phyloP scores from a whole-genome alignment of 768 basidiomycete species.

The Gelatoporia subvermispora region DNA sequence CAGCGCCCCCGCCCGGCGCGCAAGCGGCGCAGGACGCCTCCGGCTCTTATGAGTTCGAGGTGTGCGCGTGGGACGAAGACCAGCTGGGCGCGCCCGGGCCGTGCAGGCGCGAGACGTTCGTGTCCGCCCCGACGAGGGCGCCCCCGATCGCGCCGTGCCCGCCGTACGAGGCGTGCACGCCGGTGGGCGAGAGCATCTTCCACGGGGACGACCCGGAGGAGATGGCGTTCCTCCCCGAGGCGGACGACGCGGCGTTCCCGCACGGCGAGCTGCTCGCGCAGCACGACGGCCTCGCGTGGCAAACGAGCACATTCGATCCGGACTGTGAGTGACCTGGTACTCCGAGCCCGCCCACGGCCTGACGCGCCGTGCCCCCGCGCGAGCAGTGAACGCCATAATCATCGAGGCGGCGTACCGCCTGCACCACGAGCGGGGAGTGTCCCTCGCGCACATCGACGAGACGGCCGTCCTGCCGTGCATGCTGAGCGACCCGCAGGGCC shows the following conservation, averaged over 20 bases:
- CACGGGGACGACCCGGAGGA: conserved; percentile 53
- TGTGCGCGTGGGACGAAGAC: conserved; percentile 5
- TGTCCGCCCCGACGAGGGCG: not conserved
- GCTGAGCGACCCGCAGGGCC: conserved; percentile 16
- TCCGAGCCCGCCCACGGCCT: conserved; percentile 1
- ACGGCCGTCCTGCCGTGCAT: not conserved
- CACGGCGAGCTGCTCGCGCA: conserved; percentile 32
- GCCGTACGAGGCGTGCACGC: conserved; percentile 54
- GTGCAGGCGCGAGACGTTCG: not conserved
- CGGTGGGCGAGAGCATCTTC: conserved; percentile 40
- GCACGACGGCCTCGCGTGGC: conserved; percentile 50
- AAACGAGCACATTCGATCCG: conserved; percentile 29
- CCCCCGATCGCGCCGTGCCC: conserved; percentile 23
- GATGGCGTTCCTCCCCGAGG: conserved; percentile 58
- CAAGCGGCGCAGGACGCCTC: not conserved
- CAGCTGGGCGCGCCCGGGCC: not conserved
- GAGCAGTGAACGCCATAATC: conserved; percentile 45
- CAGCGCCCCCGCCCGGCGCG: not conserved
- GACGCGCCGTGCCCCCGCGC: too few relatives aligned
- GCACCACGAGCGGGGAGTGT: conserved; percentile 31
- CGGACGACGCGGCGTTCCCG: conserved; percentile 55
- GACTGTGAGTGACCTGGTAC: conserved; percentile 31
- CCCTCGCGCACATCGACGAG: conserved; percentile 41
- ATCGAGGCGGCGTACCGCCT: conserved; percentile 45
- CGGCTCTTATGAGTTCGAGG: not conserved